These are phyloP conservation scores for Flaveria floridana DNA, from an alignment of 140 eudicot genomes.

Conservation along the genomic window DNA sequence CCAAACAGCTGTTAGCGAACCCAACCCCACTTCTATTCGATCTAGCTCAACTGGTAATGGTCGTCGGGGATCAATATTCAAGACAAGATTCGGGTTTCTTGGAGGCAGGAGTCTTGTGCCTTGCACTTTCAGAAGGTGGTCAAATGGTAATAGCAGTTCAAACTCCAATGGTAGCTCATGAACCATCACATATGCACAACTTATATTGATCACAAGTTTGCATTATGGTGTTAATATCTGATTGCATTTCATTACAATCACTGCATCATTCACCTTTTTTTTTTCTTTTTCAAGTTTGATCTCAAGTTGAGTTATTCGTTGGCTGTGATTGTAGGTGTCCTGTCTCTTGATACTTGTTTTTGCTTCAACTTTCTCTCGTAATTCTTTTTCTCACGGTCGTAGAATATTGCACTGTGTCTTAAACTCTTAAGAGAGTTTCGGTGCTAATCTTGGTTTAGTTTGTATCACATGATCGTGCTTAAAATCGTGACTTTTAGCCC, in stretches of 20 bases:
- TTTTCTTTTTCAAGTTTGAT: background rate
- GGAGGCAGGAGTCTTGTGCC: slow-evolving; percentile 26
- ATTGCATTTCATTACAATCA: slow-evolving; percentile 10
- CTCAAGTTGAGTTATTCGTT: slow-evolving; percentile 9
- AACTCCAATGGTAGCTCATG: slow-evolving; percentile 22
- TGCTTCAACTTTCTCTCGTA: background rate
- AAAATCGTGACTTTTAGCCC: slow-evolving; percentile 2
- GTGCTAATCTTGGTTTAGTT: slow-evolving; percentile 10
- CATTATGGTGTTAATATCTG: slow-evolving; percentile 22
- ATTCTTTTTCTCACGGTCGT: background rate
- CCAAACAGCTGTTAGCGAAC: background rate
- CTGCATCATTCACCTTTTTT: slow-evolving; percentile 14
- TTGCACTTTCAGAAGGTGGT: slow-evolving; percentile 29
- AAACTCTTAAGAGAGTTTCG: background rate
- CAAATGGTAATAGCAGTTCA: slow-evolving; percentile 26
- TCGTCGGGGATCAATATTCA: slow-evolving; percentile 17
- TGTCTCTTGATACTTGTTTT: slow-evolving; percentile 4
- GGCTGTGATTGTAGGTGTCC: slow-evolving; percentile 24
- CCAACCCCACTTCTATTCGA: background rate
- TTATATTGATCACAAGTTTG: slow-evolving; percentile 20
- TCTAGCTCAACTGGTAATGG: slow-evolving; percentile 6
- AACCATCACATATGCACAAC: slow-evolving; percentile 7
- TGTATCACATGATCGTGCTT: slow-evolving; percentile 21
- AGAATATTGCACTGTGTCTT: slow-evolving; percentile 6
- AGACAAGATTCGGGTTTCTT: slow-evolving; percentile 22